Evolutionary conservation across 371 early-diverging fungal species (phyloP).

Genomic region (Nematocida ausubeli): DNA sequence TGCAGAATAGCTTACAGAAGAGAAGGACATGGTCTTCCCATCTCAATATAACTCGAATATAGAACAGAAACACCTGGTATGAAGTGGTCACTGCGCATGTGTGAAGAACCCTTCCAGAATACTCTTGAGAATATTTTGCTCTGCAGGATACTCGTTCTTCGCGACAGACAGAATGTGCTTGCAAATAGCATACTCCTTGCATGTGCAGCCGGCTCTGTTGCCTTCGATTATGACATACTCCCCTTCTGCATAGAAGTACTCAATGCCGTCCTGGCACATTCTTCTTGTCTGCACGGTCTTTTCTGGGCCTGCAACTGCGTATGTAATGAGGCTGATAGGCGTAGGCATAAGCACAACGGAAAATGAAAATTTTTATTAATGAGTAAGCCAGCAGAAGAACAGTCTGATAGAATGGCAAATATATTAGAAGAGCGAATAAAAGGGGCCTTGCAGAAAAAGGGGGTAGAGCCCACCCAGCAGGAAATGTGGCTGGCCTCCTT

Average conservation of each 20-base stretch:
- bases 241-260: background rate
- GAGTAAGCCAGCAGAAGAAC: constrained; percentile 11
- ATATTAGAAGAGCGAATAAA: constrained; percentile 40
- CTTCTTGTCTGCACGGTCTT: background rate
- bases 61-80: too few species aligned
- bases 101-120: too few species aligned
- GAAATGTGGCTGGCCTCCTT: constrained; percentile 18
- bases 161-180: constrained; percentile 1
- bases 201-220: constrained; percentile 1
- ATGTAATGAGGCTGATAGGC: background rate
- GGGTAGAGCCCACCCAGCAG: constrained; percentile 2
- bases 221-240: constrained; percentile 1
- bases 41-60: too few species aligned
- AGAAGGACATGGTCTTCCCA: too few species aligned
- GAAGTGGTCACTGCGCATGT: too few species aligned
- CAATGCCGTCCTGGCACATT: background rate
- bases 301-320: background rate
- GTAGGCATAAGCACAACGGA: background rate
- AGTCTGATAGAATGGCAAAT: constrained; percentile 28
- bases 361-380: constrained; percentile 21
- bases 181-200: background rate
- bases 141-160: background rate
- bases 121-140: background rate
- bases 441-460: background rate
- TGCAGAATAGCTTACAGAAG: too few species aligned